Evolutionary conservation across 1,284 basidiomycete genomes (phyloP), one percentile per base, ranked within the genome.

Genomic region (Cutaneotrichosporon cavernicola): DNA sequence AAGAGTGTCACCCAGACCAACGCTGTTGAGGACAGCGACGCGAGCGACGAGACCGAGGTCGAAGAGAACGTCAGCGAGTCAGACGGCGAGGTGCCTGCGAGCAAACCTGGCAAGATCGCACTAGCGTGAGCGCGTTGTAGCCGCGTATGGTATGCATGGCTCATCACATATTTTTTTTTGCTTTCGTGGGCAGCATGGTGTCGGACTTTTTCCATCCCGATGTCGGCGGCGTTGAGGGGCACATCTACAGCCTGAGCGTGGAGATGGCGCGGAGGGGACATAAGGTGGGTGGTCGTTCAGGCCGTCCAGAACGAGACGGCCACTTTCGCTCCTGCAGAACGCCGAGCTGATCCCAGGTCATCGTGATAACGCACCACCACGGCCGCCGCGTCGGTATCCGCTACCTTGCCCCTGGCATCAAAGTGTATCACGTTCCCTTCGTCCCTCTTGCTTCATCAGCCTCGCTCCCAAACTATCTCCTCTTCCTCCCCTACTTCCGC

Each of bases 171-270:
- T 21, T 22, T 30, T 65, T 9, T 31, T 51, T 31, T 26, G 26
- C 26, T 2, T 26, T 34, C 30, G 18, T 16, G 30, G 30, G 34
- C 51, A 81, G 80, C 38, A 94, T 99, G 91, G 87, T 98, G 56
- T 92, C 89, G 56, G 96, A 99, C 81, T 99, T 98, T 83, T 99
- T 98, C 82, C 89, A 92, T 75, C 96, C 96, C 0, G 86, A 88
- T 67, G 89, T 97, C 3, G 97, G 97, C 30, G 97, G 97, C 11
- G 95, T 99, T 30, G 97, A 99, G 80, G 95, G 89, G 67, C 94
- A 98, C 80, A 95, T 98, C 58, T 97, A 93, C 81, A 92, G 91
- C 86, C 84, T 97, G 46, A 87, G 89, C 67, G 87, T 89, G n/a
- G 88, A 90, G 63, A 86, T 99, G 57, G 86, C 94, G 61, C 84